phyloP scores from a whole-genome alignment of 2,329 filamentous ascomycete species.

The Xylariaceae sp. region DNA sequence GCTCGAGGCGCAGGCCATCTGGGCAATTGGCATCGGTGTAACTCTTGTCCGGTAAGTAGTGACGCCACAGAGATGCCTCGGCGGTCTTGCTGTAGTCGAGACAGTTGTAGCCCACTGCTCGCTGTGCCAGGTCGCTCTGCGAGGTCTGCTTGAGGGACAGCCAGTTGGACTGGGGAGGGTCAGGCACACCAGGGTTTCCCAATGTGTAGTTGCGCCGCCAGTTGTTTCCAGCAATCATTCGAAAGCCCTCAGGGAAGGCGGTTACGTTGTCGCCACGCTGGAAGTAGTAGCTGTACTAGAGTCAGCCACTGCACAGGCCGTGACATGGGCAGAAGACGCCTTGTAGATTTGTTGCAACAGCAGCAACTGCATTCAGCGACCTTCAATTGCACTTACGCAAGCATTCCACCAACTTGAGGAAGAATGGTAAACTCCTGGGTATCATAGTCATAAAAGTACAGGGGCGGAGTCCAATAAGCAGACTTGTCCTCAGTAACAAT shows the following conservation, averaged over 20 bases:
- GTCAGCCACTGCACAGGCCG: too few species aligned
- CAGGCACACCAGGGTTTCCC: slow-evolving; percentile 57
- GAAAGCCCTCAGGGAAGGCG: slow-evolving; percentile 70
- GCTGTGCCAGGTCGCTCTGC: slow-evolving; percentile 65
- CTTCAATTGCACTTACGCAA: slow-evolving; percentile 61
- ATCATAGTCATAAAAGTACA: slow-evolving; percentile 65
- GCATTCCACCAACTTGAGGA: slow-evolving; percentile 70
- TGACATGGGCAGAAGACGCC: too few species aligned
- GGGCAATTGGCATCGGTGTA: slow-evolving; percentile 74
- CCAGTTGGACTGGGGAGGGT: slow-evolving; percentile 66
- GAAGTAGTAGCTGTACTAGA: slow-evolving; percentile 67
- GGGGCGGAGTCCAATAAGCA: slow-evolving; percentile 74
- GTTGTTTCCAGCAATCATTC: slow-evolving; percentile 73
- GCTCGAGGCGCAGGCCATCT: slow-evolving; percentile 74
- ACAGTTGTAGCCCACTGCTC: slow-evolving; percentile 91
- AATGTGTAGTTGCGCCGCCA: slow-evolving; percentile 61
- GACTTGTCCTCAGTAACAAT: slow-evolving; percentile 74
- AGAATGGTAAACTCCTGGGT: slow-evolving; percentile 64
- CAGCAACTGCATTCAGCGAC: too few species aligned
- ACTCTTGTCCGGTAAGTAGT: slow-evolving; percentile 70
- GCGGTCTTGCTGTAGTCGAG: slow-evolving; percentile 64
- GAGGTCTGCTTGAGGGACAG: slow-evolving; percentile 49
- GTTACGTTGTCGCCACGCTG: slow-evolving; percentile 55
- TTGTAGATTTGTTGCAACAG: too few species aligned
- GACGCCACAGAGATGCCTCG: slow-evolving; percentile 72